These are phyloP conservation scores for Triticum dicoccoides DNA, from an alignment of 176 grass and related monocot genomes.

Conservation along the genomic window DNA sequence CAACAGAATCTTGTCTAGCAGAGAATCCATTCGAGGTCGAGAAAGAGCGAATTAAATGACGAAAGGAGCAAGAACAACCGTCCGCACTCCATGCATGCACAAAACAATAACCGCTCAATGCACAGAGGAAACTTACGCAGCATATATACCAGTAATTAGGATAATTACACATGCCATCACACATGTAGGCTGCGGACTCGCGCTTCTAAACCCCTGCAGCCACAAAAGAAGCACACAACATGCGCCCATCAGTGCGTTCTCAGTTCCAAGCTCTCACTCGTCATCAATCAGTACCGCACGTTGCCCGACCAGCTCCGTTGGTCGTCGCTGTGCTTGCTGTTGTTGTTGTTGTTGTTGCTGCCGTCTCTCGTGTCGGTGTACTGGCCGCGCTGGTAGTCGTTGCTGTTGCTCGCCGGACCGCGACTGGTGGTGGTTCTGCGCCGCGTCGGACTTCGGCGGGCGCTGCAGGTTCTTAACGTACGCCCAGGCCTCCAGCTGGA, in stretches of 20 bases:
- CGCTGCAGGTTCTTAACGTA: slow-evolving; percentile 69
- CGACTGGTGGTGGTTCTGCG: neutral
- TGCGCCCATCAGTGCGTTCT: too few relatives aligned
- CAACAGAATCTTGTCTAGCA: too few relatives aligned
- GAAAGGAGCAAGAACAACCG: too few relatives aligned
- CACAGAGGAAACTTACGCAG: too few relatives aligned
- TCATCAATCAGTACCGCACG: too few relatives aligned
- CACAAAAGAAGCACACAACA: neutral
- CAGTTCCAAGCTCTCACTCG: neutral
- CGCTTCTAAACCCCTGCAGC: too few relatives aligned
- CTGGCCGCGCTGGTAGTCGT: neutral
- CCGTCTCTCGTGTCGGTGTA: neutral
- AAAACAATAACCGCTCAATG: too few relatives aligned
- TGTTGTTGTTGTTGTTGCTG: neutral
- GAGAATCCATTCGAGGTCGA: too few relatives aligned
- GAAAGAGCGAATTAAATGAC: too few relatives aligned
- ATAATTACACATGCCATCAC: too few relatives aligned
- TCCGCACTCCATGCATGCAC: too few relatives aligned
- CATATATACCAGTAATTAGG: too few relatives aligned
- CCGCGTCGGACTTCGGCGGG: slow-evolving; percentile 20
- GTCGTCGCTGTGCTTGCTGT: neutral
- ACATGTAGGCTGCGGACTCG: neutral
- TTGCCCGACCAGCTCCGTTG: neutral
- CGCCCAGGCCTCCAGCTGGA: slow-evolving; percentile 51
- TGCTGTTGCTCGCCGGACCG: neutral